Evolutionary conservation across 2,329 filamentous ascomycete species (phyloP), one percentile per base, ranked within the genome.

Genomic region (Dothideomycetes sp.): DNA sequence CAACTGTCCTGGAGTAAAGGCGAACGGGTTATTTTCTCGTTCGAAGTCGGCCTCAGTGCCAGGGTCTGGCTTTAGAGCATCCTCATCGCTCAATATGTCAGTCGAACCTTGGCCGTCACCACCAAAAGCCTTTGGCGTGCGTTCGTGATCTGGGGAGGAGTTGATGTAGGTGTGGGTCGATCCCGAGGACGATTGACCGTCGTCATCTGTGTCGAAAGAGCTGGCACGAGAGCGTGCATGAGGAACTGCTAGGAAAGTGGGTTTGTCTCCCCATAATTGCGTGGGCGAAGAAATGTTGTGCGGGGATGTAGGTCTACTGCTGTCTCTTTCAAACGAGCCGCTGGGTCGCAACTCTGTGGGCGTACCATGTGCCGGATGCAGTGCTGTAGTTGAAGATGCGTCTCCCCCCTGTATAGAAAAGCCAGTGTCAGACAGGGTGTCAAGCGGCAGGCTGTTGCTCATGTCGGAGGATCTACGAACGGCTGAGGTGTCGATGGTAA

Each of bases 1-100:
- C 46, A 95, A 69, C 54, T 93, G 80, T 11, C 88, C 87, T 9
- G 79, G 79, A 2, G 79, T 77, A 56, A 86, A 94, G 12, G 85
- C 87, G 53, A 94, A 94, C 0, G 81, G 81, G 56, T 91, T 94
- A 56, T 86, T 69, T 4, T 80, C 71, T 9, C 89, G 72, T 32
- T 75, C 52, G 51, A 93, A 94, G 46, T 89, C 84, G 14, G 64
- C 69, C 56, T 88, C 83, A 38, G 79, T 83, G 5, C 79, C 80
- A 1, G 77, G 80, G 54, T 93, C 85, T 0, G 86, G 83, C 36
- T 70, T 76, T 45, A 94, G 63, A 0, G 85, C 85, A 46, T 80
- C 73, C 33, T 74, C 63, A 46, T 84, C 78, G 33, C 73, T 75
- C 51, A 79, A 72, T 29, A 85, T 56, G 34, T 68, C 66, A 42